Conservation (phyloP, 257 asterid genomes). For the Solanum gandarillasii region DNA sequence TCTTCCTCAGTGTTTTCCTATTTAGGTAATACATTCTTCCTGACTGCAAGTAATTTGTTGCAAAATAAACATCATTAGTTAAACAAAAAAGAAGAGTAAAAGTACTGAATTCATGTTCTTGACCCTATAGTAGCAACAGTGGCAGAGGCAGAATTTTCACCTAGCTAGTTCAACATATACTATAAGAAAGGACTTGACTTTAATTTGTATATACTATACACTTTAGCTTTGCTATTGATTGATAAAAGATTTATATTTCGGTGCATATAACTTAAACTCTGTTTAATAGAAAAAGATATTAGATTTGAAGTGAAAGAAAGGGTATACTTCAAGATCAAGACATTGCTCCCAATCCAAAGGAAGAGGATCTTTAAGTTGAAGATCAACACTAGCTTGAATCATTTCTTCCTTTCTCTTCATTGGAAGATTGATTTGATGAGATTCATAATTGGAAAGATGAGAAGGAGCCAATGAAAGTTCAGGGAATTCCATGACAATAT, state of each 20-base stretch:
- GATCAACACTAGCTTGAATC: slow-evolving; percentile 25
- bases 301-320: background rate
- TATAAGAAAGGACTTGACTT: background rate
- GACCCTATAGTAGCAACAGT: background rate
- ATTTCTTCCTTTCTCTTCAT: slow-evolving; percentile 28
- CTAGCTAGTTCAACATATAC: background rate
- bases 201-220: background rate
- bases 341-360: slow-evolving; percentile 64
- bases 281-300: background rate
- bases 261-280: background rate
- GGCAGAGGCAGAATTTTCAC: background rate
- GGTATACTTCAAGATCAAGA: slow-evolving; percentile 48
- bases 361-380: slow-evolving; percentile 42
- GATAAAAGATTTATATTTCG: background rate
- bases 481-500: slow-evolving; percentile 28
- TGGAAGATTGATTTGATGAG: slow-evolving; percentile 17
- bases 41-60: slow-evolving; percentile 15
- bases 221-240: background rate
- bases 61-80: background rate
- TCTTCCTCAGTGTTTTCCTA: slow-evolving; percentile 29
- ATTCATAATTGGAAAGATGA: background rate
- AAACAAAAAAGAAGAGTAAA: background rate
- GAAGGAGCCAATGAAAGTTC: slow-evolving; percentile 30
- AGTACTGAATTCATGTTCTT: background rate
- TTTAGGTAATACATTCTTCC: slow-evolving; percentile 50